Evolutionary conservation across 1,139 yeast species (phyloP).

Genomic region (Geotrichum australiense): DNA sequence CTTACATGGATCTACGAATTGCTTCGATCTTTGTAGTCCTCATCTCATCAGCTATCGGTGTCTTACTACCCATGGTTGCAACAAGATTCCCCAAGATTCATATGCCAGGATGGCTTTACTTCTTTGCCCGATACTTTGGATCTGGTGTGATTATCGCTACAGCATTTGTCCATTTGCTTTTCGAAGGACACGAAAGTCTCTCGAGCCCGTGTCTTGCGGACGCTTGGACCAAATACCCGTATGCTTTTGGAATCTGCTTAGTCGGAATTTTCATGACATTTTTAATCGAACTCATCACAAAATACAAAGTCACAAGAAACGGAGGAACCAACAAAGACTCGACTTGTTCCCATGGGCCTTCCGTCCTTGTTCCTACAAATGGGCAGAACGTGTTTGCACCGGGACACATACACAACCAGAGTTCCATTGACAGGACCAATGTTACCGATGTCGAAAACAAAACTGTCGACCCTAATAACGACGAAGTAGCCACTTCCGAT

Average conservation of each 20-base stretch:
- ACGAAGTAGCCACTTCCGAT: not conserved
- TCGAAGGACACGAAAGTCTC: conserved; percentile 62
- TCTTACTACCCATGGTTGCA: conserved; percentile 36
- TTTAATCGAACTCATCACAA: conserved; percentile 28
- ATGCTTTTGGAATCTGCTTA: conserved; percentile 56
- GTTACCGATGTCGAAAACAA: not conserved
- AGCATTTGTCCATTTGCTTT: conserved; percentile 74
- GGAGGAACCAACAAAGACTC: conserved; percentile 16
- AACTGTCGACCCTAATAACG: too few species aligned
- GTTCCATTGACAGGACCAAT: not conserved
- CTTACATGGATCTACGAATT: conserved; percentile 55
- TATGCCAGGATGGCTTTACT: conserved; percentile 53
- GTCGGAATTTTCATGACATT: conserved; percentile 36
- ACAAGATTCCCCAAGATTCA: conserved; percentile 27
- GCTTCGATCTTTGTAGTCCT: conserved; percentile 67
- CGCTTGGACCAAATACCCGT: conserved; percentile 49
- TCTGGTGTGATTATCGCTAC: conserved; percentile 91
- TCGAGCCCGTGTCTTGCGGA: conserved; percentile 49
- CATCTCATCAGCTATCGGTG: conserved; percentile 52
- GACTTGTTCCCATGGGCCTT: conserved; percentile 27
- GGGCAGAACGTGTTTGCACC: conserved; percentile 14
- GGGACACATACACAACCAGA: not conserved
- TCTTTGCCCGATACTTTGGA: conserved; percentile 76
- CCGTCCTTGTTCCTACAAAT: conserved; percentile 18
- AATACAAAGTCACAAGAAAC: conserved; percentile 19